Evolutionary conservation across 78 protist species (phyloP), one percentile per base, ranked within the genome.

Genomic region (Creolimax fragrantissima): DNA sequence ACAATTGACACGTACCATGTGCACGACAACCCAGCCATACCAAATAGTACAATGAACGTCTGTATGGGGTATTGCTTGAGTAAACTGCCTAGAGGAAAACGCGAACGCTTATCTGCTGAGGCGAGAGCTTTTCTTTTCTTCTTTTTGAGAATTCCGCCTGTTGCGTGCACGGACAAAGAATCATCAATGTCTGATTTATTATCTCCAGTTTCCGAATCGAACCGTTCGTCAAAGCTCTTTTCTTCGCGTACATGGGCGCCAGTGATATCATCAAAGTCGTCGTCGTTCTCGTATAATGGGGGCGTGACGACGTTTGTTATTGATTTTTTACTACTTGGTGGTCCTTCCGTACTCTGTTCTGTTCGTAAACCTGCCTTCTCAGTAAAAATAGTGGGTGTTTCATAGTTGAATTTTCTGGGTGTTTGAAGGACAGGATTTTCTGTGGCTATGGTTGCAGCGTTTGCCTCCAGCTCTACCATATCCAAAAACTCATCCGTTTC

Each of bases 401-500:
- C 74, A 24, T 58, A 17, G 74, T 58, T 24, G 24, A 58, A 58
- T 58, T 17, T 58, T 32, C 11, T 58, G 74, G 39, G 11, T 17
- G 74, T 58, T 17, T 17, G 11, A 24, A 58, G 11, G 39, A 24
- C 11, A 24, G 74, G 74, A 24, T 58, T 24, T 24, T 58, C 39
- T 84, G 45, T 11, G 41, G 45, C 88, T 24, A n/a, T 88, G 43
- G n/a, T 32, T 7, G n/a, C 11, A 32, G 41, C 44, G 66, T 43
- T 5, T 5, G 5, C 7, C 47, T 6, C 45, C 37, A 7, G 37
- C 6, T 6, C 44, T 45, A 35, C 67, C 90, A 88, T 45, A 7
- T 88, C 90, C 11, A 88, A 88, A 7, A 88, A 6, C 37, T 43
- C 45, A 42, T 84, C 88, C 17, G 90, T 35, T 88, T 88, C 90